These are phyloP conservation scores for Limonium bicolor DNA, from an alignment of 148 eudicot species.

Conservation along the genomic window DNA sequence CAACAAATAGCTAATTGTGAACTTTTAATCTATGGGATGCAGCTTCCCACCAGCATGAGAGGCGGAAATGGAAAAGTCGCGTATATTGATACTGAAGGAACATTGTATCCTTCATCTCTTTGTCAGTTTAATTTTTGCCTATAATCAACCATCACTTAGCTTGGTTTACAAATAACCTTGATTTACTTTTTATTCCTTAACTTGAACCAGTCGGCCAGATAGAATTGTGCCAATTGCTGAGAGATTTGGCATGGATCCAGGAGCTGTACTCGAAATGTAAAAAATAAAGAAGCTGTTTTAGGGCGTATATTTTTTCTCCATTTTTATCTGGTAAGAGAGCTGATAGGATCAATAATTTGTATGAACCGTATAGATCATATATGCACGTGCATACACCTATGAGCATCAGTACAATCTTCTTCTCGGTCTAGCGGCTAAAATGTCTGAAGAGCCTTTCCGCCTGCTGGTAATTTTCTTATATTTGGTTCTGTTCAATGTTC, in stretches of 20 bases:
- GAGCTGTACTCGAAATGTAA: constrained; percentile 96
- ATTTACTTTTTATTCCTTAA: constrained; percentile 15
- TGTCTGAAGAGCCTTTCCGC: constrained; percentile 94
- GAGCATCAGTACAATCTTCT: constrained; percentile 96
- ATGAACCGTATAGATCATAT: constrained; percentile 55
- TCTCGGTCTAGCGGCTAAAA: constrained; percentile 92
- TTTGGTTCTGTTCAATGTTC: neutral
- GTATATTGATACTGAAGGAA: constrained; percentile 95
- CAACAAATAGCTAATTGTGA: neutral
- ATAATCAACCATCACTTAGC: neutral
- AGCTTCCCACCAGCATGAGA: constrained; percentile 82
- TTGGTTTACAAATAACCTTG: constrained; percentile 11
- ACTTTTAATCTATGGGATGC: constrained; percentile 6
- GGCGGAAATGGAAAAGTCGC: constrained; percentile 99
- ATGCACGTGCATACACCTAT: constrained; percentile 98
- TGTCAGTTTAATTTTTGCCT: constrained; percentile 1
- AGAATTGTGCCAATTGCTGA: constrained; percentile 94
- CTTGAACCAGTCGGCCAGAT: constrained; percentile 85
- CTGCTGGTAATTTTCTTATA: constrained; percentile 43
- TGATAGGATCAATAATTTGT: neutral
- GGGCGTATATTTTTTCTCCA: no score
- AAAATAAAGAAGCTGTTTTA: no score
- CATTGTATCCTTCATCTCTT: constrained; percentile 64
- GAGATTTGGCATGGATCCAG: constrained; percentile 96
- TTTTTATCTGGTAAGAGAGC: neutral